Base-by-base conservation (phyloP, 2,329 filamentous ascomycete species). In the Leptographium procerum region DNA sequence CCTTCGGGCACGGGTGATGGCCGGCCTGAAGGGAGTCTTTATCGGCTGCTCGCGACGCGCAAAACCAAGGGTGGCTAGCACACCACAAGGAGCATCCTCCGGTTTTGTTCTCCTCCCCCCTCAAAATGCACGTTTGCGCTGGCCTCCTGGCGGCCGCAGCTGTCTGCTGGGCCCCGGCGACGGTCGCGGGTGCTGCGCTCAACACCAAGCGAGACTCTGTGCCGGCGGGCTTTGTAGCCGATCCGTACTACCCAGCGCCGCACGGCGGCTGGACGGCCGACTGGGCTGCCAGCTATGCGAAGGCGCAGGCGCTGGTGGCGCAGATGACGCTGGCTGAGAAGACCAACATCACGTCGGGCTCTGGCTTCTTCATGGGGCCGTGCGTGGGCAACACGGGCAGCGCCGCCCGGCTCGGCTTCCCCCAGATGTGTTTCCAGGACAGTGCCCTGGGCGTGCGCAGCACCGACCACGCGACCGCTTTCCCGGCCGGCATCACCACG, bases 301-400 rank as follows among this genome's bases (percentile, higher is more conserved):
- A 87, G 65, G 88, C 88, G 1, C 77, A 83, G 59, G 70, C 75
- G 4, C 70, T 91, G 16, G 88, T 92, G 19, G 80, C 82, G 57
- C 80, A 83, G 53, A 89, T 92, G 87, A 91, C 87, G 0, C 71
- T 92, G 58, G 87, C 87, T 2, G 88, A 91, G 69, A 92, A 91
- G 72, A 85, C 86, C 4, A 91, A 91, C 66, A 77, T 91, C 56
- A 90, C 87, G 0, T 81, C 81, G 1, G 88, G 88, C 4, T 85
- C 80, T 1, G 87, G 87, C 1, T 78, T 85, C 48, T 86, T 77
- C 62, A 91, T 90, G 87, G 87, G 80, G 33, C 83, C 77, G 31
- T 94, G 89, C 64, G 85, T 86, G 26, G 89, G 88, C 45, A 90
- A 92, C 65, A 87, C 87, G 0, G 87, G 88, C 13, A 88, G 85